Percentiles rank a stretch among this genome's conserved stretches.
Conservation (phyloP, 768 basidiomycete species). For the Paxillus rubicundulus region DNA sequence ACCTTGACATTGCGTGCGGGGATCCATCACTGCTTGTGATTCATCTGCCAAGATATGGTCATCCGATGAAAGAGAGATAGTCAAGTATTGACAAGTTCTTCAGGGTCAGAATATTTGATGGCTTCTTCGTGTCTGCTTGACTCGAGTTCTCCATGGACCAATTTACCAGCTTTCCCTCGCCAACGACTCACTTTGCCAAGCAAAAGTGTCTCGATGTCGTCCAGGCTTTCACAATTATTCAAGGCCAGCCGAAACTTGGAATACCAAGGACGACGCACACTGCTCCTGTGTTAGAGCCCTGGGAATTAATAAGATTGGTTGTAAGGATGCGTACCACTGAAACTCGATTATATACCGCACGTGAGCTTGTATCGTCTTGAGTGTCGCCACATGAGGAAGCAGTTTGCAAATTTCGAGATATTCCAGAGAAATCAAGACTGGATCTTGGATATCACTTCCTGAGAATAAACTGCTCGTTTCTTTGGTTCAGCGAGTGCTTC, state of each 20-base stretch:
- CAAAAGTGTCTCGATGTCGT: conserved; percentile 48
- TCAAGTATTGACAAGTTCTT: conserved; percentile 5
- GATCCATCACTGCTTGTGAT: not conserved
- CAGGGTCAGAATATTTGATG: not conserved
- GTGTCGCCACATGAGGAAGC: conserved; percentile 48
- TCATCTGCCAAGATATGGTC: not conserved
- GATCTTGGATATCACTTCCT: conserved; percentile 49
- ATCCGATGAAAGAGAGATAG: not conserved
- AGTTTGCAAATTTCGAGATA: conserved; percentile 61
- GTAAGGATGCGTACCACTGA: conserved; percentile 50
- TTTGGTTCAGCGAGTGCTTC: not conserved
- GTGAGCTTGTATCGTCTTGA: conserved; percentile 58
- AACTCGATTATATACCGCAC: conserved; percentile 66
- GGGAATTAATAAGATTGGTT: not conserved
- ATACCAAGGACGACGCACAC: conserved; percentile 55
- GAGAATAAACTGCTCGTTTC: conserved; percentile 51
- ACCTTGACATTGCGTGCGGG: no score
- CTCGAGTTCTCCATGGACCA: not conserved
- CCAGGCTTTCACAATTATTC: conserved; percentile 39
- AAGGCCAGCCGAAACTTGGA: conserved; percentile 51
- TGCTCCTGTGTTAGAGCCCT: conserved; percentile 18
- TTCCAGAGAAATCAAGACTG: conserved; percentile 64
- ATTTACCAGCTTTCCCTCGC: conserved; percentile 38
- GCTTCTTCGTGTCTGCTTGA: conserved; percentile 1
- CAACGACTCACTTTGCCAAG: conserved; percentile 45